Evolutionary conservation across 345 rosid species (phyloP).

Genomic region (Dipteronia dyeriana): DNA sequence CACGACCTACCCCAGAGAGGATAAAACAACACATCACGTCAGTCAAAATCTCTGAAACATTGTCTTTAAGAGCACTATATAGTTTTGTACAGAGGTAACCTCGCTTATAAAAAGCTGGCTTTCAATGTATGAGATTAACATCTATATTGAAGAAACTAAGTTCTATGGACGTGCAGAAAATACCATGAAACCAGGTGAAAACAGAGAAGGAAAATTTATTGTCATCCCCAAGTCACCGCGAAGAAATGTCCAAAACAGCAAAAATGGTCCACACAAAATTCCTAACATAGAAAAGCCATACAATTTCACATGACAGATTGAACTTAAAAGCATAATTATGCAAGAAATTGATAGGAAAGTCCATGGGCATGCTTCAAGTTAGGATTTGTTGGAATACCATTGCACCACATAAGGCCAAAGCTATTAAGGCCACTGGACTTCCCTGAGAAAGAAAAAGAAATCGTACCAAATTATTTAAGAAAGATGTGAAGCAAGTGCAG

Average conservation of each 20-base stretch:
- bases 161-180: conserved; percentile 11
- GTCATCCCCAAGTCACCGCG: conserved; percentile 72
- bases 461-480: conserved; percentile 8
- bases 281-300: conserved; percentile 48
- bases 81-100: neutral
- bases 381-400: conserved; percentile 54
- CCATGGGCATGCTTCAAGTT: conserved; percentile 3
- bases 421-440: conserved; percentile 97
- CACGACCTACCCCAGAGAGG: conserved; percentile 56
- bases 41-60: conserved; percentile 9
- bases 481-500: conserved; percentile 17
- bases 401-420: conserved; percentile 99
- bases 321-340: conserved; percentile 7
- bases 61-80: neutral
- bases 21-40: neutral
- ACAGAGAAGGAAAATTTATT: conserved; percentile 63
- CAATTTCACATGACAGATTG: conserved; percentile 15
- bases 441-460: conserved; percentile 49
- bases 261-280: conserved; percentile 75
- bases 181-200: conserved; percentile 89
- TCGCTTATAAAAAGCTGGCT: neutral
- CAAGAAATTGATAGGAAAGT: conserved; percentile 8
- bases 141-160: neutral
- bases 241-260: conserved; percentile 82
- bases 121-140: neutral